Evolutionary conservation across 2,329 filamentous ascomycete species (phyloP).

Genomic region (Aspergillus fijiensis): DNA sequence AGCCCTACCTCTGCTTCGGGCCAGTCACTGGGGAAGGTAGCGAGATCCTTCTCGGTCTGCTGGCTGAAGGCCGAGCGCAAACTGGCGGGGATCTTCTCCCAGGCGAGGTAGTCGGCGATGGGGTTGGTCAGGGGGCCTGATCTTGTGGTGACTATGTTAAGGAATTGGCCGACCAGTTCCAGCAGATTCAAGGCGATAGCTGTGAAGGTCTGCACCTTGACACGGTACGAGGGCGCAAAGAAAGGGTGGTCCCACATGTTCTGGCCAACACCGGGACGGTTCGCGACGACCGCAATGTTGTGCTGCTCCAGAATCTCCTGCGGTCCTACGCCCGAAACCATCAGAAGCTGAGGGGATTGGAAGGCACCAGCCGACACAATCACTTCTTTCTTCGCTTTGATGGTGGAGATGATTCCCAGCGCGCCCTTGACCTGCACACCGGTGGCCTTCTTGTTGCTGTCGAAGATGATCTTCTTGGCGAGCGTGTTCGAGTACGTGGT

Average conservation of each 20-base stretch:
- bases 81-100: conserved; percentile 33
- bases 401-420: conserved; percentile 26
- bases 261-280: conserved; percentile 38
- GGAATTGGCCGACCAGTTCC: conserved; percentile 15
- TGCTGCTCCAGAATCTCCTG: conserved; percentile 23
- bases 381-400: conserved; percentile 52
- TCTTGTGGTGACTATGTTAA: conserved; percentile 12
- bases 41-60: conserved; percentile 18
- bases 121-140: conserved; percentile 28
- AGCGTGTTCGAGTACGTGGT: conserved; percentile 44
- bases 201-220: conserved; percentile 27
- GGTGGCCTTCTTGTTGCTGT: conserved; percentile 39
- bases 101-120: conserved; percentile 28
- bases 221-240: conserved; percentile 29
- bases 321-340: conserved; percentile 53
- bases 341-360: conserved; percentile 47
- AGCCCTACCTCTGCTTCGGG: conserved; percentile 34
- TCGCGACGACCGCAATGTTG: conserved; percentile 27
- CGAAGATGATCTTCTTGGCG: conserved; percentile 48
- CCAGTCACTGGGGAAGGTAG: conserved; percentile 35
- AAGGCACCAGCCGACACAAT: conserved; percentile 54
- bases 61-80: conserved; percentile 22
- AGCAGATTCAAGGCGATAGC: conserved; percentile 16
- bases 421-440: conserved; percentile 39
- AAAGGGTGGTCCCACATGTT: conserved; percentile 39